Percentiles rank a stretch among this genome's conserved stretches.
These are phyloP conservation scores for Chimonanthus salicifolius DNA, from an alignment of 164 flowering plant genomes.

Conservation along the genomic window DNA sequence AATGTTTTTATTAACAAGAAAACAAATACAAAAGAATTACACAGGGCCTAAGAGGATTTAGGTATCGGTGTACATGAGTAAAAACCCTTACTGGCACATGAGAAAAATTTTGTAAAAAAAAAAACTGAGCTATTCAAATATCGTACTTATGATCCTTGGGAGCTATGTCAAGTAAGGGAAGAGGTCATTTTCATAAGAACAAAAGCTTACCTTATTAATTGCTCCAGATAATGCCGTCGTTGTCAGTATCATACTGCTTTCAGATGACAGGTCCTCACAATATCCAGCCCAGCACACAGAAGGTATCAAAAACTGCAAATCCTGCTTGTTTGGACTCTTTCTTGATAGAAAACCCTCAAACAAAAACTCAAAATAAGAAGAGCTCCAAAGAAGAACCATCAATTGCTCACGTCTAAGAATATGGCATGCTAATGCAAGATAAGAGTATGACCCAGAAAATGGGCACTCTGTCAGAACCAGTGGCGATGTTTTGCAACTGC, in stretches of 20 bases:
- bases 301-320: slow-evolving; percentile 76
- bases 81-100: too few species aligned
- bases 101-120: too few species aligned
- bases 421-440: slow-evolving; percentile 81
- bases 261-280: slow-evolving; percentile 59
- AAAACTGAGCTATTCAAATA: background rate
- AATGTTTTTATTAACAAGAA: too few species aligned
- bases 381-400: slow-evolving; percentile 80
- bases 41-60: too few species aligned
- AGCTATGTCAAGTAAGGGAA: too few species aligned
- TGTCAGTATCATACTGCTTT: slow-evolving; percentile 63
- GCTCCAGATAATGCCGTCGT: slow-evolving; percentile 71
- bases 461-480: slow-evolving; percentile 77
- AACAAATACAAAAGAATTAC: too few species aligned
- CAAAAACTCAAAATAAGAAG: slow-evolving; percentile 63
- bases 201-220: slow-evolving; percentile 46
- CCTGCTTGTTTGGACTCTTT: slow-evolving; percentile 75
- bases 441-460: slow-evolving; percentile 79
- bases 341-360: slow-evolving; percentile 82
- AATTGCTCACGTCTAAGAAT: slow-evolving; percentile 65
- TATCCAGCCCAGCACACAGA: slow-evolving; percentile 95
- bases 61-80: too few species aligned
- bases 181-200: background rate
- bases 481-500: slow-evolving; percentile 65
- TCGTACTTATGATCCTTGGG: background rate